Evolutionary conservation across 169 alveolate genomes (phyloP).

Genomic region (Plasmodium adleri): DNA sequence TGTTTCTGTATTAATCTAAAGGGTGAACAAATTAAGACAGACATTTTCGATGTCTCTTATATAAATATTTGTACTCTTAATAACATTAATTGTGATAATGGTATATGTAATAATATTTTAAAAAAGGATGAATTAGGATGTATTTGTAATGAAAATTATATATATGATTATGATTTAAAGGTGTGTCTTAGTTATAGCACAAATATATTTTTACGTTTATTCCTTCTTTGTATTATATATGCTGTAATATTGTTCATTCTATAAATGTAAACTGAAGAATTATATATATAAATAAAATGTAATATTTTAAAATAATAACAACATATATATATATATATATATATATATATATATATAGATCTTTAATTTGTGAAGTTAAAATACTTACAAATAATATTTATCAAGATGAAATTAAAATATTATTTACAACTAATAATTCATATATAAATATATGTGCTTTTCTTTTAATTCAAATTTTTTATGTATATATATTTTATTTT

Average conservation of each 20-base stretch:
- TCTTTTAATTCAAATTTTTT: too few relatives aligned
- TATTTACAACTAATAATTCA: too few relatives aligned
- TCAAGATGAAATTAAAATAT: too few relatives aligned
- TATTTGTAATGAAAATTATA: constrained; percentile 49
- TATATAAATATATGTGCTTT: too few relatives aligned
- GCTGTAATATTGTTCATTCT: neutral
- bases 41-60: constrained; percentile 56
- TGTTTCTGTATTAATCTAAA: constrained; percentile 41
- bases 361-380: too few relatives aligned
- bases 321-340: too few relatives aligned
- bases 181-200: constrained; percentile 22
- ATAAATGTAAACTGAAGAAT: too few relatives aligned
- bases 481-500: too few relatives aligned
- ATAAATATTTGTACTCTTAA: constrained; percentile 62
- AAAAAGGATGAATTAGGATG: constrained; percentile 51
- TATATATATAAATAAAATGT: too few relatives aligned
- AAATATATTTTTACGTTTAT: constrained; percentile 7
- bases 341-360: too few relatives aligned
- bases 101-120: constrained; percentile 38
- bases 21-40: constrained; percentile 26
- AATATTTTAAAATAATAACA: too few relatives aligned
- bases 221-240: neutral
- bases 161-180: constrained; percentile 32
- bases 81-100: constrained; percentile 52
- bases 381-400: too few relatives aligned